Percentiles rank a stretch among this genome's conserved stretches.
Evolutionary conservation across 2,329 filamentous ascomycete genomes (phyloP).

Genomic region (Bipolaris victoriae): DNA sequence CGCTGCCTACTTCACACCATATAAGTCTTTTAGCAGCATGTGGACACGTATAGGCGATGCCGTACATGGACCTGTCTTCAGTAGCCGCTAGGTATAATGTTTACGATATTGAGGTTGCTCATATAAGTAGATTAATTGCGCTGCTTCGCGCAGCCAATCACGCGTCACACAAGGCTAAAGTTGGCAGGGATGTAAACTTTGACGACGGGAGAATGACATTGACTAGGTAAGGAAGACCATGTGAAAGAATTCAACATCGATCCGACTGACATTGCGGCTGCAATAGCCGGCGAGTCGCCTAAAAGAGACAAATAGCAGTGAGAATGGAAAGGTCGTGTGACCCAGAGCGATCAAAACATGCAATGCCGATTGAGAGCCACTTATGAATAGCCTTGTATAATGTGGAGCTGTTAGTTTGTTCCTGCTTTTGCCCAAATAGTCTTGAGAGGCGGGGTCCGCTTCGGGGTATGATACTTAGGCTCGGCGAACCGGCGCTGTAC

Average conservation of each 20-base stretch:
- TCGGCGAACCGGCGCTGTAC: neutral
- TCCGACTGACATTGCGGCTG: neutral
- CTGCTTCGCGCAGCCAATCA: conserved; percentile 35
- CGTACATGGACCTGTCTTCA: conserved; percentile 36
- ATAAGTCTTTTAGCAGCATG: conserved; percentile 28
- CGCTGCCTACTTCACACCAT: conserved; percentile 17
- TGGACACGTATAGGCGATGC: conserved; percentile 44
- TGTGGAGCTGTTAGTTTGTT: neutral
- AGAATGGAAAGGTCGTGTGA: neutral
- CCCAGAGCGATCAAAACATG: neutral
- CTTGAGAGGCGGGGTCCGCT: neutral
- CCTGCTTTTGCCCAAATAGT: neutral
- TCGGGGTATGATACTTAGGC: neutral
- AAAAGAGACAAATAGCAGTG: neutral
- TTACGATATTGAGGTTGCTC: conserved; percentile 43
- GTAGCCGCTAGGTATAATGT: conserved; percentile 28
- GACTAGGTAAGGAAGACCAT: neutral
- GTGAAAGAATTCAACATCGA: neutral
- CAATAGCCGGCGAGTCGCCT: neutral
- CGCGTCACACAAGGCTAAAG: neutral
- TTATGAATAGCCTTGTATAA: neutral
- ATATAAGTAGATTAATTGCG: conserved; percentile 48
- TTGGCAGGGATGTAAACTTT: conserved; percentile 8
- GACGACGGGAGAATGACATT: conserved; percentile 12
- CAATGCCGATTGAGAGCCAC: neutral